Conservation (phyloP, 2,329 filamentous ascomycete genomes). For the Lecanicillium sp. region DNA sequence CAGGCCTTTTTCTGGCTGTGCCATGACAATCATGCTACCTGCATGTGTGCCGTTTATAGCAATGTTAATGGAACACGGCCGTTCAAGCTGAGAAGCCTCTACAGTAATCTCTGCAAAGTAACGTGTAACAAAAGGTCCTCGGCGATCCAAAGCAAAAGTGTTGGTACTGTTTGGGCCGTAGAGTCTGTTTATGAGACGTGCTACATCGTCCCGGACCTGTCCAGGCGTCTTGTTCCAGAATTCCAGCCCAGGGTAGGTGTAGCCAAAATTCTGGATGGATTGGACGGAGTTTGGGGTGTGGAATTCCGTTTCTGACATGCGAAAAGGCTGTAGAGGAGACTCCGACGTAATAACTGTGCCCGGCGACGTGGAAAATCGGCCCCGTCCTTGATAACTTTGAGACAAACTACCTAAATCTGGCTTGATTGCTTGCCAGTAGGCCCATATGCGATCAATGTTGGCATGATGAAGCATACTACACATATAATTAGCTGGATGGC, state of each 20-base stretch:
- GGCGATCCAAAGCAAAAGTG: constrained; percentile 1
- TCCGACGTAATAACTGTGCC: constrained; percentile 32
- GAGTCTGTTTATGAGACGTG: constrained; percentile 23
- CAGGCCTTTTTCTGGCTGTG: constrained; percentile 22
- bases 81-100: constrained; percentile 25
- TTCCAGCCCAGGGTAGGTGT: constrained; percentile 29
- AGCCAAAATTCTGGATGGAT: constrained; percentile 27
- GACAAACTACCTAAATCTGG: constrained; percentile 26
- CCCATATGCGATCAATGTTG: constrained; percentile 57
- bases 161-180: constrained; percentile 15
- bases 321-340: constrained; percentile 43
- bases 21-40: constrained; percentile 27
- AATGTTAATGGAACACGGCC: constrained; percentile 26
- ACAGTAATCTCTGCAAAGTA: constrained; percentile 27
- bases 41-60: constrained; percentile 23
- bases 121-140: constrained; percentile 12
- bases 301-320: constrained; percentile 25
- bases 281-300: constrained; percentile 31
- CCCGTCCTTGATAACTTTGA: constrained; percentile 22
- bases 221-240: constrained; percentile 22
- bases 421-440: constrained; percentile 41
- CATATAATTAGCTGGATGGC: neutral
- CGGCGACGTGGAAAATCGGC: constrained; percentile 30
- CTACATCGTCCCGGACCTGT: constrained; percentile 23
- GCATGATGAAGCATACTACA: constrained; percentile 37